Evolutionary conservation across 805 yeast genomes (phyloP).

Genomic region (Jamesozyma piceae): DNA sequence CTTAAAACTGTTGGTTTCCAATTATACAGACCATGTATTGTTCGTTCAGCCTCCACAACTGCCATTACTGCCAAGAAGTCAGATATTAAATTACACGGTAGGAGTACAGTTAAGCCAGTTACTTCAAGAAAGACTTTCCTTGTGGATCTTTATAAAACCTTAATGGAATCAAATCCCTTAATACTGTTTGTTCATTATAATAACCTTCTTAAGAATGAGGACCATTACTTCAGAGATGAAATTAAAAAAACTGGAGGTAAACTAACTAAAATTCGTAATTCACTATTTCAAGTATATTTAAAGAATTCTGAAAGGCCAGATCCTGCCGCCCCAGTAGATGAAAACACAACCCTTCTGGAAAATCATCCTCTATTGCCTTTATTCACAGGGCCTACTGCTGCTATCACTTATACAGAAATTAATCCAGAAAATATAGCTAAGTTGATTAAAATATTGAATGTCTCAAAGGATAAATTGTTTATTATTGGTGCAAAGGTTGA

Average conservation of each 20-base stretch:
- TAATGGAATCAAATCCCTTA: constrained; percentile 60
- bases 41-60: constrained; percentile 1
- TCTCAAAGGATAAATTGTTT: constrained; percentile 65
- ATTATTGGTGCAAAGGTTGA: constrained; percentile 83
- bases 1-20: background rate
- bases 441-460: constrained; percentile 53
- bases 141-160: constrained; percentile 66
- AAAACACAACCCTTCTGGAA: constrained; percentile 29
- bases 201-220: constrained; percentile 63
- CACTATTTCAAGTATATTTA: constrained; percentile 65
- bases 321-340: constrained; percentile 50
- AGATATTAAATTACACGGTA: background rate
- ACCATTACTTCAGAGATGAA: constrained; percentile 51
- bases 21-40: background rate
- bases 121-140: constrained; percentile 79
- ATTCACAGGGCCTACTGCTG: constrained; percentile 79
- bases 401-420: constrained; percentile 55
- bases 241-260: constrained; percentile 59
- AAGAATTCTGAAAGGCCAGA: constrained; percentile 60
- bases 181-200: constrained; percentile 78
- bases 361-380: constrained; percentile 63
- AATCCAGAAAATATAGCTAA: constrained; percentile 62
- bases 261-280: constrained; percentile 58
- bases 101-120: constrained; percentile 48
- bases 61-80: constrained; percentile 3